Conservation (phyloP, 306 rosid species). For the Cucurbita ficifolia region DNA sequence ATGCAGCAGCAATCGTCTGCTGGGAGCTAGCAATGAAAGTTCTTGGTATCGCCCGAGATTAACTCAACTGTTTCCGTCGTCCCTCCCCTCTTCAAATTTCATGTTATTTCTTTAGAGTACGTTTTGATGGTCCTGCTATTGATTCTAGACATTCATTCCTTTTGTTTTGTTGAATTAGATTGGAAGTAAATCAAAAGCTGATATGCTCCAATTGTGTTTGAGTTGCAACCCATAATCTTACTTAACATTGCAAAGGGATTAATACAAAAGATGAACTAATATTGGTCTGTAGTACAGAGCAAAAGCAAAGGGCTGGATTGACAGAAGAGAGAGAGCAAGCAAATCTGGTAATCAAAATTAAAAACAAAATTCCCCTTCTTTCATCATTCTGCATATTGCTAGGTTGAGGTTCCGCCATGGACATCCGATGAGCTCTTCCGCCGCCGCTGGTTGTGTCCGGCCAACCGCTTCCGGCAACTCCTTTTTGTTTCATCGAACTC, state of each 20-base stretch:
- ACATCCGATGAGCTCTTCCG: slow-evolving; percentile 52
- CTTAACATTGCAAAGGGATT: background rate
- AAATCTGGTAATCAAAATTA: background rate
- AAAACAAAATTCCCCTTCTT: background rate
- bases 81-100: background rate
- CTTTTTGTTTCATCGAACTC: slow-evolving; percentile 78
- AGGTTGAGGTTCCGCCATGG: slow-evolving; percentile 31
- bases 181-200: background rate
- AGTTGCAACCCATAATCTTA: background rate
- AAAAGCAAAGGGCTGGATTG: background rate
- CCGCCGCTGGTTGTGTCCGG: slow-evolving; percentile 90
- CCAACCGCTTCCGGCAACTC: slow-evolving; percentile 88
- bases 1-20: slow-evolving; percentile 74
- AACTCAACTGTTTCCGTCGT: slow-evolving; percentile 8
- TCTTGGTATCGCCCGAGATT: slow-evolving; percentile 45
- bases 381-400: slow-evolving; percentile 4
- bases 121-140: background rate
- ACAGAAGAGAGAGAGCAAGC: slow-evolving; percentile 23
- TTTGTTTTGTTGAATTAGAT: background rate
- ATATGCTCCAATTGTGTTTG: background rate
- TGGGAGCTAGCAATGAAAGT: slow-evolving; percentile 88
- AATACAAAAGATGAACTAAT: background rate
- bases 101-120: background rate
- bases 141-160: background rate
- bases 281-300: background rate